These are phyloP conservation scores for Lichtheimia hyalospora DNA, from an alignment of 371 early-diverging fungal species.

Conservation along the genomic window DNA sequence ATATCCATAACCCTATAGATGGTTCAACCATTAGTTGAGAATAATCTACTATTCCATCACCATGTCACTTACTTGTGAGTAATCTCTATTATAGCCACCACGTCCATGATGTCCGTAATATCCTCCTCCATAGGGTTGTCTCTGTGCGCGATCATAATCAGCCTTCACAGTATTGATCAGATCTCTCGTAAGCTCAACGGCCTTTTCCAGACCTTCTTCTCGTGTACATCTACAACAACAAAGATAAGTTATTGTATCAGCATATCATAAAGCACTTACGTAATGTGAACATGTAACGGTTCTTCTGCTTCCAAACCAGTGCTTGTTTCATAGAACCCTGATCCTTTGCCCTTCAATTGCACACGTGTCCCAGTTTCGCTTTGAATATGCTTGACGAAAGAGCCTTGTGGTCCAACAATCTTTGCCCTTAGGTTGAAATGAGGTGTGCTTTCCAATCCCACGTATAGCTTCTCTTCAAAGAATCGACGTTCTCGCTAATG, in stretches of 20 bases:
- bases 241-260: neutral
- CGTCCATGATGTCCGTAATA: conserved; percentile 23
- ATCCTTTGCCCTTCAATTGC: conserved; percentile 82
- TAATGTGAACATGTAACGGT: conserved; percentile 76
- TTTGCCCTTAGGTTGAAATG: conserved; percentile 82
- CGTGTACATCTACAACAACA: conserved; percentile 44
- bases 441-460: conserved; percentile 72
- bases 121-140: conserved; percentile 14
- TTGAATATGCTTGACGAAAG: conserved; percentile 87
- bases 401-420: conserved; percentile 84
- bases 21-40: neutral
- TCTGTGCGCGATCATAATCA: conserved; percentile 67
- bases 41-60: neutral
- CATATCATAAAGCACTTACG: conserved; percentile 50
- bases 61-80: conserved; percentile 22
- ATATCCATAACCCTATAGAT: neutral
- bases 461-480: conserved; percentile 66
- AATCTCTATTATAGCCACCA: conserved; percentile 25
- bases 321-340: conserved; percentile 73
- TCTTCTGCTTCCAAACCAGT: conserved; percentile 77
- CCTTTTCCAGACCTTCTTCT: conserved; percentile 72
- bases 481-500: conserved; percentile 34
- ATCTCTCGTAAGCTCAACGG: conserved; percentile 70
- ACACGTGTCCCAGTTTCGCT: conserved; percentile 77
- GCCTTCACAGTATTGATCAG: conserved; percentile 74